Conservation (phyloP, 106 monocot species). For the Dioscorea zingiberensis region DNA sequence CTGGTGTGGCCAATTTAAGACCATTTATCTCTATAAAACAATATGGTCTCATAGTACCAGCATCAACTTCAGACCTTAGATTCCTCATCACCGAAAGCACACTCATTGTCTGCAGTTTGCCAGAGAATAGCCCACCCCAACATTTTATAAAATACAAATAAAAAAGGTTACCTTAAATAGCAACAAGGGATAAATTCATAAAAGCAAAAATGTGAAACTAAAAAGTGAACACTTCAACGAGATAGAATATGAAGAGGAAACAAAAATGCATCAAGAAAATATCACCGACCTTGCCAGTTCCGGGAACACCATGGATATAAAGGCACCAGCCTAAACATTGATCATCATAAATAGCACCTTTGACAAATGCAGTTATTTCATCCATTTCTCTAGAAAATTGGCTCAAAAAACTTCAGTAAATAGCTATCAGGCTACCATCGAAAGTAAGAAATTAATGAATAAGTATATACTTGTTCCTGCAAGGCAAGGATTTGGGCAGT, state of each 20-base stretch:
- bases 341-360: constrained; percentile 71
- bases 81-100: constrained; percentile 79
- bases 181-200: too few relatives aligned
- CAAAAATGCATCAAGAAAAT: too few relatives aligned
- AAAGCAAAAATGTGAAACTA: background rate
- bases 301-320: constrained; percentile 98
- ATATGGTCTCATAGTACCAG: constrained; percentile 59
- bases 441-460: background rate
- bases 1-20: constrained; percentile 86
- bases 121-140: constrained; percentile 5
- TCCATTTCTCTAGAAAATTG: constrained; percentile 65
- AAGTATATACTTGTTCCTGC: too few relatives aligned
- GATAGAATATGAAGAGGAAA: too few relatives aligned
- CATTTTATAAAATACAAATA: too few relatives aligned
- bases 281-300: constrained; percentile 99
- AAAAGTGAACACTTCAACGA: background rate
- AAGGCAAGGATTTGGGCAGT: too few relatives aligned
- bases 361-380: too few relatives aligned
- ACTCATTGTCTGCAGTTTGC: constrained; percentile 81
- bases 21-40: constrained; percentile 88
- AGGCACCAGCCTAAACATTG: constrained; percentile 90
- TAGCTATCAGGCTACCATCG: background rate
- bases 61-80: constrained; percentile 76
- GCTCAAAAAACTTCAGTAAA: background rate
- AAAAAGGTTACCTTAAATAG: too few relatives aligned